These are phyloP conservation scores for Plasmopara viticola DNA, from an alignment of 352 stramenopile species.

Conservation along the genomic window DNA sequence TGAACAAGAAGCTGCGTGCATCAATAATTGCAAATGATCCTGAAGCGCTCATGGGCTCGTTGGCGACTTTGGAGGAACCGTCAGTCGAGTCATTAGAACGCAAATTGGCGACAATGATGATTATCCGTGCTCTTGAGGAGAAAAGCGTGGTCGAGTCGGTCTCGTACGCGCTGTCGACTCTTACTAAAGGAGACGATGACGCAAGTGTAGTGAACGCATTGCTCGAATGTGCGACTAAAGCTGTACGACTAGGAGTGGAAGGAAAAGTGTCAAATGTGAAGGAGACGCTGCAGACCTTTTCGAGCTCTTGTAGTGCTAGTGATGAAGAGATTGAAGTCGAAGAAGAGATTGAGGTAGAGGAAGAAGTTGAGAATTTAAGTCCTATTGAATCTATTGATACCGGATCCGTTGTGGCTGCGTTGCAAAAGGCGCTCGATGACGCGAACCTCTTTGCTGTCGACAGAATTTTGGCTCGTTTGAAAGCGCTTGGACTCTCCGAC, in stretches of 20 bases:
- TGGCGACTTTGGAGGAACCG: constrained; percentile 59
- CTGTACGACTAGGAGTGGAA: constrained; percentile 53
- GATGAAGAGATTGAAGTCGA: constrained; percentile 17
- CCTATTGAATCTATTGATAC: constrained; percentile 21
- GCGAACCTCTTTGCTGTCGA: constrained; percentile 62
- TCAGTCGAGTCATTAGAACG: constrained; percentile 60
- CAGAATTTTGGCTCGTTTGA: constrained; percentile 40
- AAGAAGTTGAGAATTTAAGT: constrained; percentile 2
- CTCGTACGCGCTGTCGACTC: constrained; percentile 28
- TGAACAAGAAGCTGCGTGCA: constrained; percentile 49
- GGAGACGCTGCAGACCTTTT: constrained; percentile 21
- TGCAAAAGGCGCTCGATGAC: constrained; percentile 60
- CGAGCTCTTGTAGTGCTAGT: constrained; percentile 9
- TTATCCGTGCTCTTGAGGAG: constrained; percentile 70
- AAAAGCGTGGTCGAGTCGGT: constrained; percentile 57
- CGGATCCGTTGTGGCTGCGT: constrained; percentile 33
- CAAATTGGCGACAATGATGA: constrained; percentile 79
- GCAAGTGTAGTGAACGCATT: constrained; percentile 25
- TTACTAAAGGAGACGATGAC: constrained; percentile 21
- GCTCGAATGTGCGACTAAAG: constrained; percentile 36
- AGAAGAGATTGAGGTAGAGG: constrained; percentile 6
- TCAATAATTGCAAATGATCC: constrained; percentile 62
- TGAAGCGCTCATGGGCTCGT: constrained; percentile 59
- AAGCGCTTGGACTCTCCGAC: constrained; percentile 27
- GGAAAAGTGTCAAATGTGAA: constrained; percentile 38